Base-by-base conservation (phyloP, 2,329 filamentous ascomycete species). In the Tolypocladium ovalisporum region DNA sequence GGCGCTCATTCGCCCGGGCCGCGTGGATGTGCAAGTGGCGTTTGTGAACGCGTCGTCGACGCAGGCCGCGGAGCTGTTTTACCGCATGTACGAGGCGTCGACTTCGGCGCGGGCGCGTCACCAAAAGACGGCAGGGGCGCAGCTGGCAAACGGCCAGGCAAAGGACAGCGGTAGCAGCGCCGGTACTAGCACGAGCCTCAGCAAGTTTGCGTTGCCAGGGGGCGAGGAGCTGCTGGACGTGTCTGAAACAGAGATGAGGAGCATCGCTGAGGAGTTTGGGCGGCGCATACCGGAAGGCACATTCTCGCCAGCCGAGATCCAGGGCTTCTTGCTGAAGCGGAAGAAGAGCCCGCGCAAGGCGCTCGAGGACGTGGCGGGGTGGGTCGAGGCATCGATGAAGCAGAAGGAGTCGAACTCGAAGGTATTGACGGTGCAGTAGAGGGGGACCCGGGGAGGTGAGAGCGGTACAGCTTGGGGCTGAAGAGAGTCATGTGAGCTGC, bases 1-100 rank as follows among this genome's bases (percentile, higher is more conserved):
- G 52, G 88, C 88, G 0, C 78, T 94, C 7, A 85, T 91, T 54
- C 79, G 88, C 0, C 87, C 89, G 0, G 88, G 88, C 1, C 78
- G 87, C 1, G 84, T 92, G 4, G 88, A 92, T 61, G 74, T 87
- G 44, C 83, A 87, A 63, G 81, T 91, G 1, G 75, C 75, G 13
- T 88, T 91, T 69, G 77, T 73, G 27, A 80, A 81, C 60, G 82
- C 84, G 1, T 81, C 78, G 2, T 71, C 72, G 36, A 62, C 69
- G 10, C 83, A 85, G 65, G 79, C 81, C 2, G 68, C 69, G 36
- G 81, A 85, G 67, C 73, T 86, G 2, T 86, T 86, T 60, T 71
- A 80, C 62, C 71, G 82, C 27, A 85, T 86, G 82, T 85, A 85
- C 64, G 79, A 80, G 64, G 70, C 71, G 2, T 76, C 63, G 4